Base-by-base conservation (phyloP, 768 basidiomycete species). In the Melanogaster broomeanus region DNA sequence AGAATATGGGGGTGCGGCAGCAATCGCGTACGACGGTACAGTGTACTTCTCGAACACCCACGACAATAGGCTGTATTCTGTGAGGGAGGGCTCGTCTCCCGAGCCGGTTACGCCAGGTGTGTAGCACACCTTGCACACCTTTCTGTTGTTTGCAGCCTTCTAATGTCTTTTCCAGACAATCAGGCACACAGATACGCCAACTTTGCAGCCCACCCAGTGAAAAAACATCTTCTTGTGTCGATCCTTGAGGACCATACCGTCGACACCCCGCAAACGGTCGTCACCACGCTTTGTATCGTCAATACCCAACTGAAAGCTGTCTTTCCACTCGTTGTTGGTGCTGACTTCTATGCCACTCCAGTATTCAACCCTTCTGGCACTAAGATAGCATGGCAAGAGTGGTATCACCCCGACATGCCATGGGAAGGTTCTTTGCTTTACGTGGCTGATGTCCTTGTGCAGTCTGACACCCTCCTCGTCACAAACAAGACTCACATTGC, bases 241-340 rank as follows among this genome's bases (percentile, higher is more conserved):
- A 65, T 88, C n/a, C 68, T 83, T 10, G 90, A 92, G 58, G 87
- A 90, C 54, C 87, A 90, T 63, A 86, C 83, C 0, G 56, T 40
- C 0, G 55, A 53, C 4, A 13, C 46, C 2, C 82, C 85, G 0
- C 62, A 75, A 2, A 64, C 72, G 2, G 54, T 66, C 9, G 28
- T 55, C 21, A 89, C 78, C 53, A 75, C 74, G 0, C 73, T 91
- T 19, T 78, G 79, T 45, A 49, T 82, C 45, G 75, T 91, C 60
- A 66, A 85, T 62, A 74, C 75, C 0, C 54, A 48, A 2, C 66
- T 71, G 2, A 69, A 74, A 51, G 61, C 68, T 0, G 62, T 85
- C 3, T 57, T 65, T 2, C 57, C 74, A 3, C 59, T 89, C 28
- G 64, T 69, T 2, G 64, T 71, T 0, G 84, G 83, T 6, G 79